Base-by-base conservation (phyloP, 192 early-diverging fungal genomes). In the Spizellomyces sp. region DNA sequence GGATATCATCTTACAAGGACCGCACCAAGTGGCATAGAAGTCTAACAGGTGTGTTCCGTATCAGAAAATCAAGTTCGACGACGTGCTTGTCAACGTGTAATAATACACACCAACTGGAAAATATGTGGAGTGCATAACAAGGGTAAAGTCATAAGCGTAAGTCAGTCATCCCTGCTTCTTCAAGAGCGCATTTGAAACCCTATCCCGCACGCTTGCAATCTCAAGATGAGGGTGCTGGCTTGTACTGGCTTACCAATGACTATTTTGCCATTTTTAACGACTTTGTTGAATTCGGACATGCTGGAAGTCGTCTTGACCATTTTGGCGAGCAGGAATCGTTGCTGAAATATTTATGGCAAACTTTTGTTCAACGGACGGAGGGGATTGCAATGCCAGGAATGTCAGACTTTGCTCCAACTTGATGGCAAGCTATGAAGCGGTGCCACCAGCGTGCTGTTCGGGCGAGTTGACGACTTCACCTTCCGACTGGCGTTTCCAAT, bases 1-100 rank as follows among this genome's bases (percentile, higher is more conserved):
- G 54, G 76, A 41, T 65, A 86, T 86, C 62, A 80, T 75, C 62
- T 79, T 77, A 75, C 84, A 86, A 12, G 84, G 84, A 17, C 84
- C 84, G 70, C 79, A 83, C 79, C 81, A 78, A 19, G 76, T 70
- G 41, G 76, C 67, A 61, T 56, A 63, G 57, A 70, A 75, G 78
- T 75, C 74, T 63, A 64, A 36, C 3, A 36, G 27, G 27, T 36
- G 27, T 0, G 15, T 50, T 48, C 0, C 21, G 45, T 8, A 52
- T 22, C n/a, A 41, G 41, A 44, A n/a, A 43, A 27, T 6, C 44
- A 65, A 47, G 14, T n/a, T 14, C 15, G 15, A 4, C 17, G 59
- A 54, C 50, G 14, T n/a, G 59, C 21, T 61, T 5, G 15, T 41
- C 36, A 41, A 42, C 59, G 5, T 4, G 42, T 15, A 61, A 15